phyloP scores from a whole-genome alignment of 2,329 filamentous ascomycete genomes.

The Stagonosporopsis cucurbitacearum region DNA sequence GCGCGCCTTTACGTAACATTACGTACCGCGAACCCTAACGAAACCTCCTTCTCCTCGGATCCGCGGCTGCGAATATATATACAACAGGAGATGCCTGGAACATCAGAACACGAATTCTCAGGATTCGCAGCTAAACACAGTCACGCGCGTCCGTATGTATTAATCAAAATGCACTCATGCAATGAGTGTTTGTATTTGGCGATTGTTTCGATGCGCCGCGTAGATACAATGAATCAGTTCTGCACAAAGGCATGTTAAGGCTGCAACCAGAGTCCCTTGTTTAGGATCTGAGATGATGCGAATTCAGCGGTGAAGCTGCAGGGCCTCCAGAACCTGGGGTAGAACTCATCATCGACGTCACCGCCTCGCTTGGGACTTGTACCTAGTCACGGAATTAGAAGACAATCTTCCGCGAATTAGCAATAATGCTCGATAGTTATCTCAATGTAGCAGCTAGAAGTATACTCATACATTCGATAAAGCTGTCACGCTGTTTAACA shows the following conservation, averaged over 20 bases:
- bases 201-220: background rate
- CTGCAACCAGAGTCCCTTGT: background rate
- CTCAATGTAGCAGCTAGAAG: background rate
- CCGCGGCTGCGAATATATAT: conserved; percentile 17
- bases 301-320: conserved; percentile 10
- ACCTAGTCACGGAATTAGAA: background rate
- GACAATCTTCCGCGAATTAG: background rate
- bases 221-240: background rate
- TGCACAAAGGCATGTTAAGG: background rate
- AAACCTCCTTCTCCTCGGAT: conserved; percentile 34
- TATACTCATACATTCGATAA: background rate
- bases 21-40: conserved; percentile 31
- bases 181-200: background rate
- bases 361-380: background rate
- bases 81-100: conserved; percentile 12
- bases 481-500: background rate
- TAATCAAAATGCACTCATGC: background rate
- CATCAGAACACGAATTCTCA: background rate
- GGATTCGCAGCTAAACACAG: background rate
- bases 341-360: conserved; percentile 13
- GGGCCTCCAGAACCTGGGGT: conserved; percentile 17
- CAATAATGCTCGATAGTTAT: background rate
- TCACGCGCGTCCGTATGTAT: background rate
- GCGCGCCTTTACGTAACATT: conserved; percentile 33
- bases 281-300: background rate